A percentile compares a stretch with the other conserved stretches of the same genome.
Evolutionary conservation across 2,329 filamentous ascomycete genomes (phyloP).

Genomic region (Neoscytalidium dimidiatum): DNA sequence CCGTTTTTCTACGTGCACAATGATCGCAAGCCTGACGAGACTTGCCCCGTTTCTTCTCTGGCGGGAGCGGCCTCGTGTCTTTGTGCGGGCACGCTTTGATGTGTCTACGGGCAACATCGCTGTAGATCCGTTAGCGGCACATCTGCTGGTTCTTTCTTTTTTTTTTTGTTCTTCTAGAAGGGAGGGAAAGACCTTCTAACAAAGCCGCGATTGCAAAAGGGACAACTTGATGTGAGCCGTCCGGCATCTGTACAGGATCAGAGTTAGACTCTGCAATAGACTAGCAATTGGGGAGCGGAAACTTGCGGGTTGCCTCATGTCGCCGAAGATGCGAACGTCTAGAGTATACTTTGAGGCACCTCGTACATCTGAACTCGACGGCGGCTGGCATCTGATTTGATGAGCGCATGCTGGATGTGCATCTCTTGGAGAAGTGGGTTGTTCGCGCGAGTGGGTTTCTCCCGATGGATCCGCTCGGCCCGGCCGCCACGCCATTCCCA

Average conservation of each 20-base stretch:
- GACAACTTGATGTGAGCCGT: background rate
- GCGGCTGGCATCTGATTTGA: too few species aligned
- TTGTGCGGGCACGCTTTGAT: conserved; percentile 15
- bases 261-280: background rate
- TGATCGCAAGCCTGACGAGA: conserved; percentile 16
- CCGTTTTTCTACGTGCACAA: conserved; percentile 3
- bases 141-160: too few species aligned
- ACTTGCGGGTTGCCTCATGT: conserved; percentile 20
- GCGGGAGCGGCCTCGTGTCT: background rate
- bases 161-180: too few species aligned
- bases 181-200: conserved; percentile 5
- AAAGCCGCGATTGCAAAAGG: conserved; percentile 18
- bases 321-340: conserved; percentile 21
- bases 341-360: conserved; percentile 8
- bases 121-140: background rate
- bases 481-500: background rate
- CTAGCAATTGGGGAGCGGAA: background rate
- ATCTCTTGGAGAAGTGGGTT: background rate
- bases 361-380: background rate
- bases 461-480: background rate
- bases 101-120: conserved; percentile 21
- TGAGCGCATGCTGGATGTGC: background rate
- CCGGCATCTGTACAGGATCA: background rate
- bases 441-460: background rate
- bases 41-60: conserved; percentile 11